These are phyloP conservation scores for Fusarium transvaalense DNA, from an alignment of 2,329 filamentous ascomycete species.

Conservation along the genomic window DNA sequence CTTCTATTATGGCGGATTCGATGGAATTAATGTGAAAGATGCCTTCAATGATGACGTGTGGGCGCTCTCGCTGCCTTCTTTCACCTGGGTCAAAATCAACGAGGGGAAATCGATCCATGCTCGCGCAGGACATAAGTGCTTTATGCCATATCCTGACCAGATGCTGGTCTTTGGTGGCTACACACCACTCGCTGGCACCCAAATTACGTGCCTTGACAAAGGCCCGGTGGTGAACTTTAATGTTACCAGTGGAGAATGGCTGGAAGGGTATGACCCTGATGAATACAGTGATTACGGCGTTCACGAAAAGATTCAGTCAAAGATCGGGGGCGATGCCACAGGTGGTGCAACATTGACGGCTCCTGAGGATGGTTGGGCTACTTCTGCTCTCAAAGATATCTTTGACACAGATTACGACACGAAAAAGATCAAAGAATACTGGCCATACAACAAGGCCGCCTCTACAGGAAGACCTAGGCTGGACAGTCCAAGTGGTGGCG, in stretches of 20 bases:
- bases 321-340: slow-evolving; percentile 74
- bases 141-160: slow-evolving; percentile 81
- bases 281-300: slow-evolving; percentile 76
- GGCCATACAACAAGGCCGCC: slow-evolving; percentile 65
- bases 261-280: slow-evolving; percentile 75
- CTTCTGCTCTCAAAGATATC: slow-evolving; percentile 61
- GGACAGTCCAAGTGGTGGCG: slow-evolving; percentile 25
- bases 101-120: slow-evolving; percentile 64
- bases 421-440: slow-evolving; percentile 69
- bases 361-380: slow-evolving; percentile 70
- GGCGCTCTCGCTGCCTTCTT: slow-evolving; percentile 83
- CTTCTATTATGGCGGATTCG: slow-evolving; percentile 85
- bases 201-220: slow-evolving; percentile 62
- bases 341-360: slow-evolving; percentile 78
- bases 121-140: slow-evolving; percentile 80
- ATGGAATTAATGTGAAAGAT: slow-evolving; percentile 59
- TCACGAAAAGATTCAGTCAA: slow-evolving; percentile 70
- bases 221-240: slow-evolving; percentile 76
- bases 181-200: slow-evolving; percentile 49
- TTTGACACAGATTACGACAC: slow-evolving; percentile 69
- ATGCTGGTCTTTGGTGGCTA: slow-evolving; percentile 84
- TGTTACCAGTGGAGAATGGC: slow-evolving; percentile 76
- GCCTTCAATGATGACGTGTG: slow-evolving; percentile 76
- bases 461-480: slow-evolving; percentile 37
- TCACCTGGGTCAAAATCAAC: slow-evolving; percentile 76